These are phyloP conservation scores for Colletotrichum paranaense DNA, from an alignment of 2,329 filamentous ascomycete species.

Conservation along the genomic window DNA sequence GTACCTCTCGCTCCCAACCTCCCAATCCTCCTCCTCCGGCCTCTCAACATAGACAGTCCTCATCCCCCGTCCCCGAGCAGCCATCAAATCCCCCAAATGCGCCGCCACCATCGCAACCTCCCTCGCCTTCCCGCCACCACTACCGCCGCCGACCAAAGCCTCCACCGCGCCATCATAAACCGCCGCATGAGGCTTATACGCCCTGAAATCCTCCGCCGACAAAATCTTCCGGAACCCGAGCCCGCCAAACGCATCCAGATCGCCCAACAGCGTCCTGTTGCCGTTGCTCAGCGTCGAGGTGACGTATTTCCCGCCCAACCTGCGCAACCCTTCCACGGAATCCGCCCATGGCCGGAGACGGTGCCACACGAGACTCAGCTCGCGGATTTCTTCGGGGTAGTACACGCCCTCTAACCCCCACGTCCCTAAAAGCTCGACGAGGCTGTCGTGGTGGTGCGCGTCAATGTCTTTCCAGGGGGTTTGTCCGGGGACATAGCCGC, in stretches of 20 bases:
- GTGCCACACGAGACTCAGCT: constrained; percentile 79
- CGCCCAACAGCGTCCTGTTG: constrained; percentile 73
- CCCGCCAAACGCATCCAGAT: constrained; percentile 68
- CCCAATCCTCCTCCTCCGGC: constrained; percentile 72
- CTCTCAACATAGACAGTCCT: constrained; percentile 81
- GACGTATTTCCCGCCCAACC: constrained; percentile 62
- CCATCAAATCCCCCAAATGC: constrained; percentile 76
- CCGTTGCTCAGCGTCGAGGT: constrained; percentile 82
- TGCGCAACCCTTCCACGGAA: constrained; percentile 63
- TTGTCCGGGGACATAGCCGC: constrained; percentile 57
- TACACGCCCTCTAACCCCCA: constrained; percentile 71
- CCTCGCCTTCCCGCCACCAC: constrained; percentile 58
- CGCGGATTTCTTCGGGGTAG: constrained; percentile 72
- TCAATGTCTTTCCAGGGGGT: constrained; percentile 76
- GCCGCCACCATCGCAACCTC: constrained; percentile 84
- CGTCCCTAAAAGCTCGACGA: constrained; percentile 66
- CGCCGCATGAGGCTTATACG: constrained; percentile 78
- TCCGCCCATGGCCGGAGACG: constrained; percentile 77
- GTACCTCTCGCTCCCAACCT: constrained; percentile 59
- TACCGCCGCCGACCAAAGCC: constrained; percentile 51
- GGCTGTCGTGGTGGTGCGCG: constrained; percentile 74
- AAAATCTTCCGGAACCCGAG: constrained; percentile 73
- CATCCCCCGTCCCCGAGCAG: constrained; percentile 72
- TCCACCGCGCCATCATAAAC: constrained; percentile 77
- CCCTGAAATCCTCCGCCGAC: constrained; percentile 76